A percentile compares a stretch with the other conserved stretches of the same genome.
phyloP scores from a whole-genome alignment of 2,329 filamentous ascomycete species.

The Colletotrichum sp. region DNA sequence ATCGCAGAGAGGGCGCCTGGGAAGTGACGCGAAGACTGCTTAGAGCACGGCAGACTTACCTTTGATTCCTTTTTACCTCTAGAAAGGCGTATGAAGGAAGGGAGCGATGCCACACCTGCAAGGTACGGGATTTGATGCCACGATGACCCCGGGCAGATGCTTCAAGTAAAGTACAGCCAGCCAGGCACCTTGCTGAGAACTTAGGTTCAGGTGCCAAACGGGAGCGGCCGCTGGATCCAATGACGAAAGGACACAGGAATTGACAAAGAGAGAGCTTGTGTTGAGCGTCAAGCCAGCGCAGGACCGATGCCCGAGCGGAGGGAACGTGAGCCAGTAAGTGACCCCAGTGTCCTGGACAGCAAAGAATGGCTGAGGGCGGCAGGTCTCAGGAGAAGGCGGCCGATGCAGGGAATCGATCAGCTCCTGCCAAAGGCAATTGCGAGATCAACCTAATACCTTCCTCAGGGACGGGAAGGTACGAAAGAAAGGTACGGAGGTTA shows the following conservation, averaged over 20 bases:
- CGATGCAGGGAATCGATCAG: not conserved
- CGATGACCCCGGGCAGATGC: not conserved
- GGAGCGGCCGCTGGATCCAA: not conserved
- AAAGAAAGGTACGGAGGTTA: not conserved
- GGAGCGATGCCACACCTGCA: not conserved
- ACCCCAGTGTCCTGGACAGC: not conserved
- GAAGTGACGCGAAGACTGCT: not conserved
- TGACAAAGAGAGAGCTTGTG: not conserved
- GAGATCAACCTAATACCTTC: not conserved
- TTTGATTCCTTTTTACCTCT: not conserved
- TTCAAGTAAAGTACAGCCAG: not conserved
- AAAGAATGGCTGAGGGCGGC: not conserved
- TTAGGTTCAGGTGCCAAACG: not conserved
- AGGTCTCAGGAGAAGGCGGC: not conserved
- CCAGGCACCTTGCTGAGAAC: not conserved
- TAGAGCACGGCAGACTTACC: not conserved
- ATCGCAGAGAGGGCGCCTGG: not conserved
- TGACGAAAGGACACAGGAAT: not conserved
- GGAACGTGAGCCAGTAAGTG: constrained; percentile 5
- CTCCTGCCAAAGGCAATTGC: not conserved
- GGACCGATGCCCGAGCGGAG: constrained; percentile 2
- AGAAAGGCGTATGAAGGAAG: not conserved
- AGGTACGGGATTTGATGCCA: not conserved
- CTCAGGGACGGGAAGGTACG: not conserved
- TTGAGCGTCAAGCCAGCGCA: constrained; percentile 2